Conservation (phyloP, 208 protist genomes). For the Wallacemonas collosoma region DNA sequence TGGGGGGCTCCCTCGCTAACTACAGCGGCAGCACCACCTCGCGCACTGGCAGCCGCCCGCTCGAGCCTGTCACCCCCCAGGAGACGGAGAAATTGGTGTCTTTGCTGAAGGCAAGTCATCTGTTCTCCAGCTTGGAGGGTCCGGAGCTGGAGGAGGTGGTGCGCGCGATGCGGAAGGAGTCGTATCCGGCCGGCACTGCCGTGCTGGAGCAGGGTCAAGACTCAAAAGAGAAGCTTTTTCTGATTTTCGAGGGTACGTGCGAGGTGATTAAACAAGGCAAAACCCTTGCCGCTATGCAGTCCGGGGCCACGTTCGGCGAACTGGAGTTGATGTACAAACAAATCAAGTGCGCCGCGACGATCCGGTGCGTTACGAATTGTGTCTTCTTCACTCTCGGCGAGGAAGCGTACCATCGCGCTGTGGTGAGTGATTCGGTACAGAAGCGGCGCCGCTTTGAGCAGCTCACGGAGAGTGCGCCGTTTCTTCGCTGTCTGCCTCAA, state of each 20-base stretch:
- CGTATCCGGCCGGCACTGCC: conserved; percentile 53
- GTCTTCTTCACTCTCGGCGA: conserved; percentile 84
- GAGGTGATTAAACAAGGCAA: conserved; percentile 84
- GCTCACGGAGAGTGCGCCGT: conserved; percentile 64
- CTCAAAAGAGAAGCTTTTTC: conserved; percentile 70
- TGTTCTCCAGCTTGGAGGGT: conserved; percentile 72
- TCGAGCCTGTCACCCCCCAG: conserved; percentile 12
- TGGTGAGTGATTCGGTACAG: conserved; percentile 68
- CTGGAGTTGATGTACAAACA: conserved; percentile 91
- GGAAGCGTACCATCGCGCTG: conserved; percentile 76
- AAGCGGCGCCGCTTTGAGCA: conserved; percentile 71
- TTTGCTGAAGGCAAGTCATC: conserved; percentile 53
- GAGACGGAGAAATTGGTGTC: conserved; percentile 58
- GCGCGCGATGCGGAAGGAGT: conserved; percentile 58
- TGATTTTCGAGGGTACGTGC: conserved; percentile 79
- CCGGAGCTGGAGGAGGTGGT: conserved; percentile 55
- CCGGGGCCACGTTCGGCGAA: conserved; percentile 79
- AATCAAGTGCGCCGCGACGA: conserved; percentile 72
- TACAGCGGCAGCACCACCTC: not conserved
- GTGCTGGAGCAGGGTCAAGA: conserved; percentile 76
- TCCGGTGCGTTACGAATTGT: conserved; percentile 77
- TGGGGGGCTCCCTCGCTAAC: not conserved
- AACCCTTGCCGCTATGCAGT: conserved; percentile 48
- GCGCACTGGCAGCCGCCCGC: not conserved
- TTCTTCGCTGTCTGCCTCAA: conserved; percentile 75